Conservation (phyloP, 257 asterid genomes). For the Jasminum sambac region DNA sequence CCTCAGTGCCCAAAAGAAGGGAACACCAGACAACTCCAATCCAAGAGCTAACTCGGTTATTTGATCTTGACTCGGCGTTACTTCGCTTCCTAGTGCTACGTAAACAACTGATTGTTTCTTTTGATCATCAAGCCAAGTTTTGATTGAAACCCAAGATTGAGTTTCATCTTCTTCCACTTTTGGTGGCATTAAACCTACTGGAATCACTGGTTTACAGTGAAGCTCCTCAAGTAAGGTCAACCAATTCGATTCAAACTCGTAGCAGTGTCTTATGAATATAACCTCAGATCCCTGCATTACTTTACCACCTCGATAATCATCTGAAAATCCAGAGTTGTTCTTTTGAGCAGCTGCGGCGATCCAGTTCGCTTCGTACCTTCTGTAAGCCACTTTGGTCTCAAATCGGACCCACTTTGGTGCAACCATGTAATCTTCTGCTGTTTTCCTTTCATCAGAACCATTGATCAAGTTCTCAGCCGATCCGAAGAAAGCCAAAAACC, state of each 20-base stretch:
- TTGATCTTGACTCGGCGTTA: constrained; percentile 28
- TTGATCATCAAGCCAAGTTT: constrained; percentile 35
- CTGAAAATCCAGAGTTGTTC: constrained; percentile 35
- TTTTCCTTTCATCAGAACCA: constrained; percentile 23
- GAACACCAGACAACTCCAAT: constrained; percentile 36
- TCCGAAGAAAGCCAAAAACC: constrained; percentile 27
- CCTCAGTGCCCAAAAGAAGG: constrained; percentile 47
- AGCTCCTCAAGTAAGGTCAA: constrained; percentile 28
- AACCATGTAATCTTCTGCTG: constrained; percentile 28
- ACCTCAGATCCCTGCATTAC: constrained; percentile 23
- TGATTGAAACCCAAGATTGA: constrained; percentile 33
- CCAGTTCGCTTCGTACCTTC: constrained; percentile 31
- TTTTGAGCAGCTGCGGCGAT: background rate
- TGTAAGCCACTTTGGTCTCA: constrained; percentile 28
- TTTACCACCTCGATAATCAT: constrained; percentile 28
- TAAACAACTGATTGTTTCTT: constrained; percentile 28
- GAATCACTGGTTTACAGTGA: constrained; percentile 26
- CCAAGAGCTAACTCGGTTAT: constrained; percentile 48
- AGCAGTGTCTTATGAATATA: background rate
- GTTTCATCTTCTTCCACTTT: background rate
- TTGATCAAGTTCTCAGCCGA: constrained; percentile 14
- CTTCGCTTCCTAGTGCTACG: constrained; percentile 50
- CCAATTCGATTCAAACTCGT: constrained; percentile 34
- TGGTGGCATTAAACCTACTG: constrained; percentile 47
- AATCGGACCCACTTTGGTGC: constrained; percentile 36